These are phyloP conservation scores for Fusarium ramigenum DNA, from an alignment of 2,329 filamentous ascomycete species.

Conservation along the genomic window DNA sequence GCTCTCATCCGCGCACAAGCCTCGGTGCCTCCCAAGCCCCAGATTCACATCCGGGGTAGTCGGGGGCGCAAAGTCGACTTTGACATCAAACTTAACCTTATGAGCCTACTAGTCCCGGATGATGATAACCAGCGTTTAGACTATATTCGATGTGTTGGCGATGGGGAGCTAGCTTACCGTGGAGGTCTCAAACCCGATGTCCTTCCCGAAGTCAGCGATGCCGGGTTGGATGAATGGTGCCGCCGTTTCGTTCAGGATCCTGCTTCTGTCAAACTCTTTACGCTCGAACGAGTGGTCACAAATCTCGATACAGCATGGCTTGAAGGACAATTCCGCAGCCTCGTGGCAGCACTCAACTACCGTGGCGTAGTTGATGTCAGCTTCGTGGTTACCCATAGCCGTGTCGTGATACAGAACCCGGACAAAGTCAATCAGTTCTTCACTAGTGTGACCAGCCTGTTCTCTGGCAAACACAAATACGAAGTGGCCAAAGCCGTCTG, in stretches of 20 bases:
- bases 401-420: conserved; percentile 60
- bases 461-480: conserved; percentile 63
- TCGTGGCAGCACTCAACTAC: conserved; percentile 61
- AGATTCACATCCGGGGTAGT: conserved; percentile 59
- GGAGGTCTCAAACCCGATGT: conserved; percentile 55
- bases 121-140: conserved; percentile 57
- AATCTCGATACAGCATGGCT: conserved; percentile 66
- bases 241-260: conserved; percentile 57
- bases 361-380: conserved; percentile 59
- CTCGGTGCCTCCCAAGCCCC: conserved; percentile 64
- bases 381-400: conserved; percentile 61
- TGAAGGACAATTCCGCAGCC: conserved; percentile 62
- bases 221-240: conserved; percentile 60
- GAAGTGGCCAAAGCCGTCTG: conserved; percentile 66
- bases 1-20: conserved; percentile 59
- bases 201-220: conserved; percentile 55
- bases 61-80: conserved; percentile 60
- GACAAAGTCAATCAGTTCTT: conserved; percentile 65
- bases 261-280: conserved; percentile 58
- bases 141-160: conserved; percentile 61
- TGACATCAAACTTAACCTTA: conserved; percentile 63
- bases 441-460: conserved; percentile 60
- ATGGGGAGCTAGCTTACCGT: conserved; percentile 60
- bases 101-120: conserved; percentile 62
- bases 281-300: conserved; percentile 61